A percentile compares a stretch with the other conserved stretches of the same genome.
These are phyloP conservation scores for Teunomyces kruisii DNA, from an alignment of 805 yeast species.

Conservation along the genomic window DNA sequence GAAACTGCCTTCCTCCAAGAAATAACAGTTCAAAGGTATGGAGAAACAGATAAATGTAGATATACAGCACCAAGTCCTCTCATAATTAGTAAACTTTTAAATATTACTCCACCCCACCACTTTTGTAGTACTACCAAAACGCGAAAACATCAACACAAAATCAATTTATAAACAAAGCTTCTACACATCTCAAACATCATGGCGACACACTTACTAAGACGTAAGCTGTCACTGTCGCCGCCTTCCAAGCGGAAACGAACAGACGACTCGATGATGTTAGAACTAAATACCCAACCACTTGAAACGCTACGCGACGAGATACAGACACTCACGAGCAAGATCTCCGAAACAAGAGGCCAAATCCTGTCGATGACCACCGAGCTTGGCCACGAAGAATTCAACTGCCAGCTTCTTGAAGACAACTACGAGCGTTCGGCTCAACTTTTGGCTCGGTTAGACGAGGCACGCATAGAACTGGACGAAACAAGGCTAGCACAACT, in stretches of 20 bases:
- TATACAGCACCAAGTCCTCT: no score
- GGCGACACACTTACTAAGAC: background rate
- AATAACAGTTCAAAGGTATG: no score
- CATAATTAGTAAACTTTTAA: no score
- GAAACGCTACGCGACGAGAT: slow-evolving; percentile 1
- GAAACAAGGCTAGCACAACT: background rate
- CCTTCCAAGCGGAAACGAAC: background rate
- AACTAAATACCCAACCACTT: background rate
- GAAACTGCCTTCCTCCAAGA: no score
- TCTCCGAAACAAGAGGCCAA: slow-evolving; percentile 1
- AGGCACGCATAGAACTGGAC: background rate
- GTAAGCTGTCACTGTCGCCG: background rate
- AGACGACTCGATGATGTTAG: background rate
- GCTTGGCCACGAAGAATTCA: slow-evolving; percentile 12
- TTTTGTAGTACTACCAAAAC: no score
- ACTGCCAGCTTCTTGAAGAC: slow-evolving; percentile 10
- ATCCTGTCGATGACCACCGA: background rate
- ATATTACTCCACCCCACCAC: no score
- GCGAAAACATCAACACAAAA: slow-evolving; percentile 2
- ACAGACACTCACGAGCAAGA: background rate
- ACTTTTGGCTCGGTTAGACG: background rate
- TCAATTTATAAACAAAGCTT: slow-evolving; percentile 2
- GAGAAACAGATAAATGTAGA: no score
- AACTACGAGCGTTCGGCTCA: background rate
- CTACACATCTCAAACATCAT: slow-evolving; percentile 1